A percentile compares a stretch with the other conserved stretches of the same genome.
phyloP scores from a whole-genome alignment of 345 rosid genomes.

The Limnanthes douglasii region DNA sequence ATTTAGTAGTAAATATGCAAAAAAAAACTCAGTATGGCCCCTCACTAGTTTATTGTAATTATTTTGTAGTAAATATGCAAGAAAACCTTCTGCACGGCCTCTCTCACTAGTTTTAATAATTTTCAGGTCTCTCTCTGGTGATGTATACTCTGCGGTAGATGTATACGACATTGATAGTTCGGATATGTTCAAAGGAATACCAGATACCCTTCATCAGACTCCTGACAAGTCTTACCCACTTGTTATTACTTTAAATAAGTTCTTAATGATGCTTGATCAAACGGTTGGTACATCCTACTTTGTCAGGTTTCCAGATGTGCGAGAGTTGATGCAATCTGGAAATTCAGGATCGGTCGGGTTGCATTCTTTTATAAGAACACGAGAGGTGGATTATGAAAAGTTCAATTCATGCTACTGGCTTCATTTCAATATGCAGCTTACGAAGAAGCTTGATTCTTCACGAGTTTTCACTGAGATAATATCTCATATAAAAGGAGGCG shows the following conservation, averaged over 20 bases:
- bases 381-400: conserved; percentile 29
- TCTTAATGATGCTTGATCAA: conserved; percentile 47
- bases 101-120: too few relatives aligned
- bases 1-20: too few relatives aligned
- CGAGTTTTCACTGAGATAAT: conserved; percentile 39
- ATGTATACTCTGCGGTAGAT: conserved; percentile 10
- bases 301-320: conserved; percentile 19
- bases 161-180: conserved; percentile 16
- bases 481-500: conserved; percentile 37
- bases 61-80: too few relatives aligned
- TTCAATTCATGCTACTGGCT: conserved; percentile 39
- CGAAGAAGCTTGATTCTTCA: conserved; percentile 26
- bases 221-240: conserved; percentile 24
- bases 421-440: conserved; percentile 18
- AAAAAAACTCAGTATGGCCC: too few relatives aligned
- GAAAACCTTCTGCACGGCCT: too few relatives aligned
- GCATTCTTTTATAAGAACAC: conserved; percentile 19
- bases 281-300: conserved; percentile 33
- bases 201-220: conserved; percentile 23
- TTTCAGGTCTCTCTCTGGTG: conserved; percentile 21
- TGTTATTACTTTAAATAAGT: conserved; percentile 32
- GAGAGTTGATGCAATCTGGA: conserved; percentile 9
- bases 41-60: too few relatives aligned
- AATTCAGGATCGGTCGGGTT: conserved; percentile 11
- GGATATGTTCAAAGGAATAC: conserved; percentile 22